Evolutionary conservation across 1,139 yeast species (phyloP).

Genomic region (Kurtzmaniella natalensis): DNA sequence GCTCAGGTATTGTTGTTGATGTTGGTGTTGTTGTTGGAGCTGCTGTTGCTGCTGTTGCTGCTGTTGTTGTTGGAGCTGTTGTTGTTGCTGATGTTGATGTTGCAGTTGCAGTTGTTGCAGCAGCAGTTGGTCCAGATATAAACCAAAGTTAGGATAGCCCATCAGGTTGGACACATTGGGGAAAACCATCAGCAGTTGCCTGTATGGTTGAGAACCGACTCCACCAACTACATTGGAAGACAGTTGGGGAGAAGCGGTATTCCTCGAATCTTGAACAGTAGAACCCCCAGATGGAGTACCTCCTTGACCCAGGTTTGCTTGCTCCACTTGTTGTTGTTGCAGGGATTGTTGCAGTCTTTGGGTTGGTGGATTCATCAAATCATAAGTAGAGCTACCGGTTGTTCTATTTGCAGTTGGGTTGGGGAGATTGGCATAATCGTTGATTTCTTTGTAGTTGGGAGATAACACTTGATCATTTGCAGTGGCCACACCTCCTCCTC

Average conservation of each 20-base stretch:
- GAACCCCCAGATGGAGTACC: not conserved
- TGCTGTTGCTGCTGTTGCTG: constrained; percentile 7
- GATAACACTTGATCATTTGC: constrained; percentile 1
- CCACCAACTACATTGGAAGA: constrained; percentile 1
- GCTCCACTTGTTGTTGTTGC: constrained; percentile 9
- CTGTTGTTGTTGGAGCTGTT: constrained; percentile 8
- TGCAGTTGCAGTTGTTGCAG: constrained; percentile 10
- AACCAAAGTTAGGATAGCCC: constrained; percentile 12
- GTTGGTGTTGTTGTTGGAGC: constrained; percentile 6
- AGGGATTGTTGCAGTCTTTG: constrained; percentile 8
- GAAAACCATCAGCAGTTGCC: constrained; percentile 5
- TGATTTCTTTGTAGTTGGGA: constrained; percentile 2
- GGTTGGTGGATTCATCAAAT: constrained; percentile 21
- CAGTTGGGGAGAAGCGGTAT: constrained; percentile 1
- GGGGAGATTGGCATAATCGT: not conserved
- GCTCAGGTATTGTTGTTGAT: constrained; percentile 7
- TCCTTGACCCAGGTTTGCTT: constrained; percentile 8
- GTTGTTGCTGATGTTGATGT: constrained; percentile 10
- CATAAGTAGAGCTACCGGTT: constrained; percentile 13
- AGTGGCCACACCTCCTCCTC: not conserved
- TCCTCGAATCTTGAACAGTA: not conserved
- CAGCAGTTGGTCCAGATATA: constrained; percentile 15
- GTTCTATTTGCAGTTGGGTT: constrained; percentile 2
- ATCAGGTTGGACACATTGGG: constrained; percentile 6
- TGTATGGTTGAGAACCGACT: not conserved